A percentile compares a stretch with the other conserved stretches of the same genome.
These are phyloP conservation scores for Alternaria dauci DNA, from an alignment of 2,329 filamentous ascomycete genomes.

Conservation along the genomic window DNA sequence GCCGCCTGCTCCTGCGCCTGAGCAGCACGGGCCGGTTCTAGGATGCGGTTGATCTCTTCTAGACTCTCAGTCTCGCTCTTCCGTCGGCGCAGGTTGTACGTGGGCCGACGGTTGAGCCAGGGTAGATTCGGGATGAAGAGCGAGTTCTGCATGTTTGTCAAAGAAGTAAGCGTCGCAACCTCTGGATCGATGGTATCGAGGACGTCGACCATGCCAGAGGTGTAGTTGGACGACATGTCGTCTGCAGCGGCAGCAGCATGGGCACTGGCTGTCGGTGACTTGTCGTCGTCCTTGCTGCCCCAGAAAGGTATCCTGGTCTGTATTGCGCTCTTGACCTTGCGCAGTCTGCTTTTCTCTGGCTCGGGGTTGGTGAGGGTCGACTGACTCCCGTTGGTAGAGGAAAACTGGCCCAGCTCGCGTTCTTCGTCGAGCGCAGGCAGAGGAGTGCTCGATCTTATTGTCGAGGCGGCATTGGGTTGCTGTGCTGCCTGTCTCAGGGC, in stretches of 20 bases:
- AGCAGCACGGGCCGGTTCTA: slow-evolving; percentile 32
- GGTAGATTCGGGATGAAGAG: slow-evolving; percentile 87
- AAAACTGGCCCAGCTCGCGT: slow-evolving; percentile 30
- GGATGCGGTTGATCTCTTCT: slow-evolving; percentile 40
- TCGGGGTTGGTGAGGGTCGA: slow-evolving; percentile 24
- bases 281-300: slow-evolving; percentile 28
- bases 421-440: slow-evolving; percentile 43
- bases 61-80: slow-evolving; percentile 48
- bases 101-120: slow-evolving; percentile 78
- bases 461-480: slow-evolving; percentile 31
- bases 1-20: slow-evolving; percentile 30
- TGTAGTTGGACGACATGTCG: slow-evolving; percentile 58
- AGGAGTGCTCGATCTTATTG: slow-evolving; percentile 34
- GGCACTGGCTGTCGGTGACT: slow-evolving; percentile 5
- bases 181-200: slow-evolving; percentile 80
- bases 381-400: slow-evolving; percentile 27
- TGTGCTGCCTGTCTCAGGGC: slow-evolving; percentile 33
- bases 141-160: slow-evolving; percentile 90
- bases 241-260: slow-evolving; percentile 7
- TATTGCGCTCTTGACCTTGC: slow-evolving; percentile 41
- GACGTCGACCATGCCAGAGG: slow-evolving; percentile 70
- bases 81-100: slow-evolving; percentile 73
- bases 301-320: slow-evolving; percentile 40
- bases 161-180: slow-evolving; percentile 80
- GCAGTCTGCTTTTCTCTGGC: slow-evolving; percentile 31